Percentiles rank a stretch among this genome's conserved stretches.
Evolutionary conservation across 257 asterid genomes (phyloP).

Genomic region (Solanum gandarillasii): DNA sequence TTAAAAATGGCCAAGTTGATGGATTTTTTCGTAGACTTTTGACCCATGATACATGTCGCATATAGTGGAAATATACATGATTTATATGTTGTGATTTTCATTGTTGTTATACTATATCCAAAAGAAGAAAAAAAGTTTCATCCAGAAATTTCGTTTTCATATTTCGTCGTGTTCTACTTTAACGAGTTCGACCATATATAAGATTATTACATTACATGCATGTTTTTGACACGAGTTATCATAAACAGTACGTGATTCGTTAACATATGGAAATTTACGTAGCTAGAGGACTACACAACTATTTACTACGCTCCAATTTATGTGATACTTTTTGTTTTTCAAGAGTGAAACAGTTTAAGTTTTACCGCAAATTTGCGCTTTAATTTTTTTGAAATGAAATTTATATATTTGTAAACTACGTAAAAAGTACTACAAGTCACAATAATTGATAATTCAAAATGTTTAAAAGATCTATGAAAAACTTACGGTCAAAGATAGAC

Average conservation of each 20-base stretch:
- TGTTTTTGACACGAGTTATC: background rate
- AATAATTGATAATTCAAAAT: no score
- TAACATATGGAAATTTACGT: background rate
- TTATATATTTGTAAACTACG: no score
- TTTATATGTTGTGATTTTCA: background rate
- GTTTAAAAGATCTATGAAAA: no score
- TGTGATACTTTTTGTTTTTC: no score
- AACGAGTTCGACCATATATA: background rate
- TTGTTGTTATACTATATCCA: background rate
- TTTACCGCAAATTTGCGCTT: no score
- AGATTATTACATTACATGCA: background rate
- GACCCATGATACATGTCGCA: background rate
- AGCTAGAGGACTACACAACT: background rate
- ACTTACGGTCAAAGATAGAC: no score
- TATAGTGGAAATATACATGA: background rate
- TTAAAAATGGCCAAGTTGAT: background rate
- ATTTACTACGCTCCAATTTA: background rate
- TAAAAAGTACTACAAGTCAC: no score
- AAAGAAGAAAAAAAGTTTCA: background rate
- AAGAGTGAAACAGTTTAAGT: no score
- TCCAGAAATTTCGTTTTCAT: background rate
- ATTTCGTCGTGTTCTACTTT: background rate
- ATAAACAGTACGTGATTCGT: background rate
- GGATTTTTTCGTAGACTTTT: background rate
- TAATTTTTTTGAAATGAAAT: no score